These are phyloP conservation scores for Serendipita sp. DNA, from an alignment of 1,284 basidiomycete genomes.

Conservation along the genomic window DNA sequence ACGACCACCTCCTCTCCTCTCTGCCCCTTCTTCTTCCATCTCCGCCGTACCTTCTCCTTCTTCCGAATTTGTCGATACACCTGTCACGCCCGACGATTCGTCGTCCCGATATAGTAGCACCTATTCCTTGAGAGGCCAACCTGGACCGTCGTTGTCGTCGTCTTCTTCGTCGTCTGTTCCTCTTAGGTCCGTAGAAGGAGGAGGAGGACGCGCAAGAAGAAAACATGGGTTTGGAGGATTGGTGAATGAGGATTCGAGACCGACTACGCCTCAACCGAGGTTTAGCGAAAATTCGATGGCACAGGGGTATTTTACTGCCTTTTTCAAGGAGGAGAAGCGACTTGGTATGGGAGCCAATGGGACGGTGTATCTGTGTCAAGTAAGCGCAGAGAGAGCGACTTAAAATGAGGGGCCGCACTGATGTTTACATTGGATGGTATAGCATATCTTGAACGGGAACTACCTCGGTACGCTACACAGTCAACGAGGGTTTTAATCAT, in stretches of 20 bases:
- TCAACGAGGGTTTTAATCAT: slow-evolving; percentile 8
- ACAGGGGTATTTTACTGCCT: slow-evolving; percentile 70
- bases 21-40: slow-evolving; percentile 29
- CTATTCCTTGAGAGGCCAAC: too few relatives aligned
- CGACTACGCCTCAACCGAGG: slow-evolving; percentile 13
- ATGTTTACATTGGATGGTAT: background rate
- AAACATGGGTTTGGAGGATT: slow-evolving; percentile 2
- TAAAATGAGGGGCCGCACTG: background rate
- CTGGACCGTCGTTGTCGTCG: background rate
- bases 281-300: slow-evolving; percentile 59
- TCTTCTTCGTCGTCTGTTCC: background rate
- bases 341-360: slow-evolving; percentile 90
- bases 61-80: background rate
- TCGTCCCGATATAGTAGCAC: too few relatives aligned
- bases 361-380: slow-evolving; percentile 74
- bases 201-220: background rate
- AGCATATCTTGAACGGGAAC: slow-evolving; percentile 75
- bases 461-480: slow-evolving; percentile 36
- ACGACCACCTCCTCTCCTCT: slow-evolving; percentile 44
- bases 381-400: slow-evolving; percentile 21
- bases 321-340: slow-evolving; percentile 76
- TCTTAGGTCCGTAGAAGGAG: background rate
- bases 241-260: slow-evolving; percentile 8
- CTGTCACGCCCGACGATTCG: background rate
- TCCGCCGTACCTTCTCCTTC: background rate